phyloP scores from a whole-genome alignment of 768 basidiomycete species.

The Cubamyces lactineus region DNA sequence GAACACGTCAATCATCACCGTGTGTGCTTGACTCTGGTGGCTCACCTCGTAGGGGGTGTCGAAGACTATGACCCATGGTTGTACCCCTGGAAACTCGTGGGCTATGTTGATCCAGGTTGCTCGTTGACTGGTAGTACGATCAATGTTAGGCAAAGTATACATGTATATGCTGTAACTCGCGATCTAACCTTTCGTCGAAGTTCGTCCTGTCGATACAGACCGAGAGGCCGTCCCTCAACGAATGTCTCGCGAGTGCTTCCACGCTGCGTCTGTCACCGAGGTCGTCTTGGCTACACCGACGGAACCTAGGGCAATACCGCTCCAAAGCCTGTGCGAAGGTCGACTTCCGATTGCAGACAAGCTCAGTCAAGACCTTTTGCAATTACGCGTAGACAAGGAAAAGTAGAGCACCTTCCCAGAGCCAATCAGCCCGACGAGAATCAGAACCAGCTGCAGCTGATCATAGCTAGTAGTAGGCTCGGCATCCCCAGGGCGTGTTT shows the following conservation, averaged over 20 bases:
- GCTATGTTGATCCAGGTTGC: conserved; percentile 78
- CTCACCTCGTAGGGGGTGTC: conserved; percentile 76
- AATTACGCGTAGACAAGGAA: conserved; percentile 5
- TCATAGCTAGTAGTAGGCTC: not conserved
- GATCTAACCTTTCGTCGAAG: conserved; percentile 58
- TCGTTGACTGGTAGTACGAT: conserved; percentile 54
- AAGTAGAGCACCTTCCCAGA: conserved; percentile 39
- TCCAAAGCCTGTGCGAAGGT: conserved; percentile 79
- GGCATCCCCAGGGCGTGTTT: no score
- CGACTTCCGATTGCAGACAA: conserved; percentile 38
- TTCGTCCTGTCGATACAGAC: conserved; percentile 83
- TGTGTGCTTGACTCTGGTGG: not conserved
- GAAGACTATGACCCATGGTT: conserved; percentile 76
- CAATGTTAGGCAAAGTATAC: not conserved
- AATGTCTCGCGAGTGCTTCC: conserved; percentile 56
- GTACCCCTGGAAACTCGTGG: conserved; percentile 61
- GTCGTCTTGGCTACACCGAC: conserved; percentile 81
- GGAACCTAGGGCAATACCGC: conserved; percentile 58
- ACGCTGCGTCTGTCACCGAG: conserved; percentile 70
- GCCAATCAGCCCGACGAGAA: conserved; percentile 74
- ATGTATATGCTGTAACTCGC: not conserved
- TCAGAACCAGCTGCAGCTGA: conserved; percentile 63
- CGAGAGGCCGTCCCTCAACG: conserved; percentile 62
- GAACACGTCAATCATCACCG: not conserved
- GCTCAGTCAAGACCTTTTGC: not conserved